These are phyloP conservation scores for Colletotrichum tropicicola DNA, from an alignment of 2,329 filamentous ascomycete genomes.

Conservation along the genomic window DNA sequence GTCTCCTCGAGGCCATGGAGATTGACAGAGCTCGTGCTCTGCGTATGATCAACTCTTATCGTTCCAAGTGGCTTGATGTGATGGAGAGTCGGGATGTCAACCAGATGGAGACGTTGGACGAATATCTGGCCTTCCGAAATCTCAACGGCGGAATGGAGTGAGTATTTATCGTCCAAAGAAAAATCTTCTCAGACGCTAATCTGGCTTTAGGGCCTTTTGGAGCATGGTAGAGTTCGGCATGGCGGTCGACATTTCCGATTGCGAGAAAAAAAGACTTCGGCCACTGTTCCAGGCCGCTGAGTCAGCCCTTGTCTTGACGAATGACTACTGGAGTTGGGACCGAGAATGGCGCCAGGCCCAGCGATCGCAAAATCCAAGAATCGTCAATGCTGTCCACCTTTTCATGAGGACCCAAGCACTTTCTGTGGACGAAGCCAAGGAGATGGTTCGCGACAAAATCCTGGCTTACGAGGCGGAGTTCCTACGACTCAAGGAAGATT, in stretches of 20 bases:
- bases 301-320: constrained; percentile 6
- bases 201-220: background rate
- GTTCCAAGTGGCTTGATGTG: constrained; percentile 9
- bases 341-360: constrained; percentile 10
- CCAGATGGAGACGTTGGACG: background rate
- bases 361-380: background rate
- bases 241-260: background rate
- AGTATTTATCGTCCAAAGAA: background rate
- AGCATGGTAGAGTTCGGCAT: constrained; percentile 13
- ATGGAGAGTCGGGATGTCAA: background rate
- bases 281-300: constrained; percentile 7
- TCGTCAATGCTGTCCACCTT: constrained; percentile 9
- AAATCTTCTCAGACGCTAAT: background rate
- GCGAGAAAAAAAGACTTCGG: background rate
- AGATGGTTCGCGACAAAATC: background rate
- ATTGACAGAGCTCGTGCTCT: constrained; percentile 2
- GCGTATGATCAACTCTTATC: constrained; percentile 16
- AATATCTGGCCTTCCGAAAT: constrained; percentile 11
- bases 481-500: background rate
- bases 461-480: background rate
- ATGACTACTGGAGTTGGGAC: constrained; percentile 23
- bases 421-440: background rate
- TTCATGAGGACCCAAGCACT: constrained; percentile 4
- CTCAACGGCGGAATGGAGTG: constrained; percentile 20
- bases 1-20: background rate